Base-by-base conservation (phyloP, 768 basidiomycete species). In the Russula earlei region DNA sequence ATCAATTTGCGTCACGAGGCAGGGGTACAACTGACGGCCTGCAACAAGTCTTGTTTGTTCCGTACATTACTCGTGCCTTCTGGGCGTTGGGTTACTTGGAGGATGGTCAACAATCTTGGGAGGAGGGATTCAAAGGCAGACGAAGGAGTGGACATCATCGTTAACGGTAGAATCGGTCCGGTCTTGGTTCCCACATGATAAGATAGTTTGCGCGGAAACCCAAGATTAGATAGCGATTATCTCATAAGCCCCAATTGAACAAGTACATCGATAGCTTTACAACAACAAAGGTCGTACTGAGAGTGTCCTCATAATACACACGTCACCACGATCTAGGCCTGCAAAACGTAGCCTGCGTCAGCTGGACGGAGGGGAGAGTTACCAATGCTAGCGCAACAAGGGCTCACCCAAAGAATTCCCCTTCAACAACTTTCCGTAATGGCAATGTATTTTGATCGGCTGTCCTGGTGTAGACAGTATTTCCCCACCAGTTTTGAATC, bases 21-120 rank as follows among this genome's bases (percentile, higher is more conserved):
- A 4, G 5, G 63, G n/a, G 59, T 51, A 3, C 12, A 15, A 56
- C 55, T 37, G 49, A 85, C 86, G 31, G 85, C 81, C 57, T 83
- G 79, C 9, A 87, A 72, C 7, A 88, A 72, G 17, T 78, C 76
- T 62, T 87, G 87, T 62, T 79, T 86, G 19, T 80, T 75, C 56
- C 82, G 78, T 3, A 77, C 76, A 12, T 77, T 82, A 15, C 69
- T 68, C 2, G 75, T 71, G 0, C 80, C 83, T 52, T 82, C 78
- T 10, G 77, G 70, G 41, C 74, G 72, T 60, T 83, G 82, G 0
- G 82, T 81, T 38, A 83, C 71, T 62, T 84, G 75, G 14, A 87
- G 70, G 27, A 87, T 75, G 3, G 72, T 64, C n/a, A 77, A 75
- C 15, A 88, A 74, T 64, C 84, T 85, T 0, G 74, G 68, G 7